phyloP scores from a whole-genome alignment of 1,284 basidiomycete genomes.

The Mrakiaceae sp. region DNA sequence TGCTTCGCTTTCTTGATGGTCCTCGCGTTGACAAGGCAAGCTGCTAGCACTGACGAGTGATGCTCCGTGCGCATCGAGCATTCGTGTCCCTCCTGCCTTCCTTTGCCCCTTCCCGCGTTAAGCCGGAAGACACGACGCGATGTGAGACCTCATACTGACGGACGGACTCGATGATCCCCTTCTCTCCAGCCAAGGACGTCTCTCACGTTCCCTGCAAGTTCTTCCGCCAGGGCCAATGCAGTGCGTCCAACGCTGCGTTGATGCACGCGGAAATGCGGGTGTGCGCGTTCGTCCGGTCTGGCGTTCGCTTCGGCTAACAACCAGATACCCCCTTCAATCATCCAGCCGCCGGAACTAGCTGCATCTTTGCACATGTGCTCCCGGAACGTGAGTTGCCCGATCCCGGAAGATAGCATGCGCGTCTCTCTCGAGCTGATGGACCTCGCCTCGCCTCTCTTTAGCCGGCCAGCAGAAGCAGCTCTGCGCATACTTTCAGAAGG shows the following conservation, averaged over 20 bases:
- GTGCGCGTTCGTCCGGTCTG: slow-evolving; percentile 90
- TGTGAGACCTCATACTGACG: no score
- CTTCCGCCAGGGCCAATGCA: slow-evolving; percentile 86
- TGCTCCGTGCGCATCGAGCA: neutral
- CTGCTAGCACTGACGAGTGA: neutral
- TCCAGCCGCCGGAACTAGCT: slow-evolving; percentile 19
- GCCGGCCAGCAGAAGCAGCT: slow-evolving; percentile 75
- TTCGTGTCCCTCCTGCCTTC: neutral
- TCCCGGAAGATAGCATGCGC: no score
- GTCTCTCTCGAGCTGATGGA: neutral
- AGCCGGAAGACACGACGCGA: no score
- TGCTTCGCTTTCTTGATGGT: no score
- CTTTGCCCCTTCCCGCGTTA: neutral
- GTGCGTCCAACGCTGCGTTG: slow-evolving; percentile 35
- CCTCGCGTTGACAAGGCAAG: neutral
- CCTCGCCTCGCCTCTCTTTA: slow-evolving; percentile 32
- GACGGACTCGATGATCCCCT: neutral
- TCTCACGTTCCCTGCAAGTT: slow-evolving; percentile 98
- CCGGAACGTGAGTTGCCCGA: slow-evolving; percentile 4
- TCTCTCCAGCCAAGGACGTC: slow-evolving; percentile 60
- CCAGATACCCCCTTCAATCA: no score
- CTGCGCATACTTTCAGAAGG: slow-evolving; percentile 74
- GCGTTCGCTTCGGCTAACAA: slow-evolving; percentile 38
- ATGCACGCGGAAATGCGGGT: slow-evolving; percentile 35
- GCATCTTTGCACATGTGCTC: slow-evolving; percentile 12